Conservation (phyloP, 176 grass and related monocot genomes). For the Triticum urartu region DNA sequence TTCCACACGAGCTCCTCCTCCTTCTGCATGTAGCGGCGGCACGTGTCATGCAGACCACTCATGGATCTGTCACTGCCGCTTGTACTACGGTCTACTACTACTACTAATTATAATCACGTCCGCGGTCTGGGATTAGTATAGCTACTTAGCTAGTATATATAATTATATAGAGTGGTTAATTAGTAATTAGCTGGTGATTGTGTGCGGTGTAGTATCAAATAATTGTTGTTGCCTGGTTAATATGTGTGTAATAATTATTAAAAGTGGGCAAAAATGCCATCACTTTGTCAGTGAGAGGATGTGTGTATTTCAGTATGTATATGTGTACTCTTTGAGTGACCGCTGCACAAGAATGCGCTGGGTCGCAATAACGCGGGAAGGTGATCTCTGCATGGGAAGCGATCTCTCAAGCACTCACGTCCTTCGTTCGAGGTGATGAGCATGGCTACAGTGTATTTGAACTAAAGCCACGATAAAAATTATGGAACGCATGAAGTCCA, state of each 20-base stretch:
- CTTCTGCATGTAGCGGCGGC: conserved; percentile 46
- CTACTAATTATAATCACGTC: neutral
- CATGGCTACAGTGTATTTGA: too few species aligned
- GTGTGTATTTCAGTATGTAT: too few species aligned
- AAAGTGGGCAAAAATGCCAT: neutral
- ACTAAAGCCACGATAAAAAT: too few species aligned
- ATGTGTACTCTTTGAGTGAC: neutral
- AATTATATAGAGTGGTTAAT: neutral
- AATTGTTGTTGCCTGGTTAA: neutral
- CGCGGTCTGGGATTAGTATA: neutral
- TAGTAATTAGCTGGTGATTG: neutral
- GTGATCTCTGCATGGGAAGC: neutral
- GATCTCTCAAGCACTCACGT: neutral
- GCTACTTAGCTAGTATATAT: neutral
- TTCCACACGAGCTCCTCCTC: conserved; percentile 35
- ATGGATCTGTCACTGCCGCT: neutral
- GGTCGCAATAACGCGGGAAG: neutral
- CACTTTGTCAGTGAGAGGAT: neutral
- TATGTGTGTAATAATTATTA: neutral
- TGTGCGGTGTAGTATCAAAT: neutral
- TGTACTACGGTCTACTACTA: neutral
- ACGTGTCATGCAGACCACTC: neutral
- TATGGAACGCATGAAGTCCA: too few species aligned
- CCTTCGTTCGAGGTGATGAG: neutral
- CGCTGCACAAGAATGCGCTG: neutral